Evolutionary conservation across 257 asterid genomes (phyloP).

Genomic region (Jacaranda mimosifolia): DNA sequence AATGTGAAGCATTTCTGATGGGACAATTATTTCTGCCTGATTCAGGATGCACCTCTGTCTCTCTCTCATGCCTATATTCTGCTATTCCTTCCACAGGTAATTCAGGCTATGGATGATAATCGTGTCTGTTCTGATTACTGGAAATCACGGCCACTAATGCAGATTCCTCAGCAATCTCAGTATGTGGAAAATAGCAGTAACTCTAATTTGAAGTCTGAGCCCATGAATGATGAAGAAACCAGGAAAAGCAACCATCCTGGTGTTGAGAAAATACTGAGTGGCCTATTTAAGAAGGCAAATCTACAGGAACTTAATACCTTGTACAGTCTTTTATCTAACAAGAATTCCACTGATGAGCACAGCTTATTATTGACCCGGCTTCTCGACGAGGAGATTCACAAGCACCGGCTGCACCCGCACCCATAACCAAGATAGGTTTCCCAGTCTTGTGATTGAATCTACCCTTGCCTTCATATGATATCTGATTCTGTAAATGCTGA

Average conservation of each 20-base stretch:
- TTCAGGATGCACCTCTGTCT: neutral
- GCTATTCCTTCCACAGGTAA: conserved; percentile 55
- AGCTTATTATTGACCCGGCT: conserved; percentile 59
- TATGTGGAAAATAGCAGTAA: conserved; percentile 36
- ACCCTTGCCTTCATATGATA: conserved; percentile 18
- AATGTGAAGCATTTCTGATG: no score
- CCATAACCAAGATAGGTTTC: conserved; percentile 39
- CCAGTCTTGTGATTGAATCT: conserved; percentile 27
- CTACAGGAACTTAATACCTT: conserved; percentile 72
- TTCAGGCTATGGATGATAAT: conserved; percentile 81
- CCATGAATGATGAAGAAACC: conserved; percentile 48
- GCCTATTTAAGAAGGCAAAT: conserved; percentile 77
- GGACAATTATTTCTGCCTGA: no score
- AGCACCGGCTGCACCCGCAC: conserved; percentile 26
- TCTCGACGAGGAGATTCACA: conserved; percentile 66
- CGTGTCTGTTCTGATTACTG: conserved; percentile 75
- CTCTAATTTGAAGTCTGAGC: conserved; percentile 53
- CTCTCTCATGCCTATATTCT: conserved; percentile 25
- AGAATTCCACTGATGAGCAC: conserved; percentile 50
- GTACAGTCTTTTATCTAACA: conserved; percentile 55
- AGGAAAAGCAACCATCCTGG: conserved; percentile 37
- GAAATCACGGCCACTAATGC: conserved; percentile 90
- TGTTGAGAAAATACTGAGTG: conserved; percentile 51
- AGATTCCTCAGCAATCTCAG: conserved; percentile 60
- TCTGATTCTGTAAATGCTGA: conserved; percentile 53